Base-by-base conservation (phyloP, 2,329 filamentous ascomycete species). In the Fusarium musae region DNA sequence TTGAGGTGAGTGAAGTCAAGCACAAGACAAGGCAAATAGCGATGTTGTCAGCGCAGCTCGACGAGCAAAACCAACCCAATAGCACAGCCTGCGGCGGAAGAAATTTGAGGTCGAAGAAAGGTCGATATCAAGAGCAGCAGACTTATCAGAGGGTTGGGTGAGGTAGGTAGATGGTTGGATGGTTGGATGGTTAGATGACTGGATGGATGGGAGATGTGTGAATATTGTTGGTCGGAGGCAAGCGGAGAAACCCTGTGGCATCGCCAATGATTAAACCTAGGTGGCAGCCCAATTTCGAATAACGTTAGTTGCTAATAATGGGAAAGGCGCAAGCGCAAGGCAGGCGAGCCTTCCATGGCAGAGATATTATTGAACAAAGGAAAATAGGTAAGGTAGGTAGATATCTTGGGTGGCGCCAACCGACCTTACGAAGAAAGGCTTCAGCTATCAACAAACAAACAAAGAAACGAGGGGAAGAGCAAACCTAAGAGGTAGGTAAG, bases 221-320 rank as follows among this genome's bases (percentile, higher is more conserved):
- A 37, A 65, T 32, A 61, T 52, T 50, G 66, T 70, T 64, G 46
- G 68, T 49, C 61, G 54, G 56, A 66, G 50, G 57, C 40, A 60
- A 54, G 37, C 59, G 66, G 70, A 72, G 56, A 74, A 74, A 74
- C 70, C 42, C 21, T 73, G 57, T 47, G 59, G 47, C 46, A 59
- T 47, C 47, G 26, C 26, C 26, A 66, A 28, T 37, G 23, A 62
- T 28, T 46, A 46, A 26, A 26, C 26, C 26, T 26, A 44, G 13
- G 17, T 28, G 42, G 28, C 19, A 37, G 36, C 46, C 67, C 40
- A 62, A 65, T 23, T 12, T 46, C 39, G 36, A 59, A 40, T 44
- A 26, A 26, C 26, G 26, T 26, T 26, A 21, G 28, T 8, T 43
- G 26, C 34, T 39, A 40, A 56, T 52, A 40, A 64, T 34, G 47